These are phyloP conservation scores for Neurospora intermedia DNA, from an alignment of 495 filamentous ascomycete species.

Conservation along the genomic window DNA sequence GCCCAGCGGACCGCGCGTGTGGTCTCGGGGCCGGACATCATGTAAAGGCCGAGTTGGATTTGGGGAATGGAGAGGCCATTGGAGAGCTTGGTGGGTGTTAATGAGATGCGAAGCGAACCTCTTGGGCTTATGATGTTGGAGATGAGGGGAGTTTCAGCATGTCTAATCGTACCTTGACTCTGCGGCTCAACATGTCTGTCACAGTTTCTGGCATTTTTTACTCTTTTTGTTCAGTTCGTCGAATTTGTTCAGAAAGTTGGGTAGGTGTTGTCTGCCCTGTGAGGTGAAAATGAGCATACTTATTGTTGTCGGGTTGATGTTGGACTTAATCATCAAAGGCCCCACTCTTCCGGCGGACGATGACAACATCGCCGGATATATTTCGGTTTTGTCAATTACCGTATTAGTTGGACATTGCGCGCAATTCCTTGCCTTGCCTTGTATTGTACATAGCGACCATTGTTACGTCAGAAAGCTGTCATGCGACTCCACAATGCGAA, in stretches of 20 bases:
- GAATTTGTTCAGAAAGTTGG: neutral
- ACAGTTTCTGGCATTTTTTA: neutral
- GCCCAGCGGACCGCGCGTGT: conserved; percentile 38
- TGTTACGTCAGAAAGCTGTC: neutral
- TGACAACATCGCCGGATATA: neutral
- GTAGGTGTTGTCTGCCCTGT: neutral
- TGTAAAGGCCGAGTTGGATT: conserved; percentile 58
- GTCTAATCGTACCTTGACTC: neutral
- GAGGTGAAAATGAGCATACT: neutral
- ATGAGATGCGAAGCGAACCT: neutral
- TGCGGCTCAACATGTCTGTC: conserved; percentile 1
- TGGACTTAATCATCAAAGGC: neutral
- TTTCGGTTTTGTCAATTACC: neutral
- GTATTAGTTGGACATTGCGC: neutral
- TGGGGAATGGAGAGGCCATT: conserved; percentile 51
- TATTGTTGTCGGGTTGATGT: neutral
- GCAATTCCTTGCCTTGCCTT: neutral
- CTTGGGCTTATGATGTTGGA: neutral
- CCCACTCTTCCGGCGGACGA: neutral
- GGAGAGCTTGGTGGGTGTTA: conserved; percentile 30
- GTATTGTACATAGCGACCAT: neutral
- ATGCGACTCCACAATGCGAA: neutral
- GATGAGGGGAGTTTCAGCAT: neutral
- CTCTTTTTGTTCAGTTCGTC: neutral
- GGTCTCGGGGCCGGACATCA: conserved; percentile 43